phyloP scores from a whole-genome alignment of 345 rosid genomes.

The Reutealis trisperma region DNA sequence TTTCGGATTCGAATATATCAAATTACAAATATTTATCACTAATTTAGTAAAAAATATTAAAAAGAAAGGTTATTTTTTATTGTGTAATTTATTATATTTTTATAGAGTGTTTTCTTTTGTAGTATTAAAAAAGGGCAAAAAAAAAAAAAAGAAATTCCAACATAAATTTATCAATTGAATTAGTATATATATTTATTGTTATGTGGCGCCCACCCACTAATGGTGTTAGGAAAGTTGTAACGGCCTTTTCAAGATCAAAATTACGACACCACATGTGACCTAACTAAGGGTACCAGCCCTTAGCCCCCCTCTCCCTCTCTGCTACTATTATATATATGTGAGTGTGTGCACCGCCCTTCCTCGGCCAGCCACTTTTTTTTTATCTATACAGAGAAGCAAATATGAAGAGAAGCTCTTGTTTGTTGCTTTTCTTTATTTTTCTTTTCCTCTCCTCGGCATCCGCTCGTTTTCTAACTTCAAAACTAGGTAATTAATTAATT shows the following conservation, averaged over 20 bases:
- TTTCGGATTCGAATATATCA: too few relatives aligned
- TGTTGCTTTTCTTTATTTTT: slow-evolving; percentile 20
- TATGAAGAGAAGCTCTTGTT: slow-evolving; percentile 20
- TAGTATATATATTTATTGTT: too few relatives aligned
- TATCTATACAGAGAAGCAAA: too few relatives aligned
- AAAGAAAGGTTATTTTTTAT: too few relatives aligned
- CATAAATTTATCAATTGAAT: background rate
- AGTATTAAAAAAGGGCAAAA: too few relatives aligned
- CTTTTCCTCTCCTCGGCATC: slow-evolving; percentile 19
- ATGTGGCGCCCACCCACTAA: too few relatives aligned
- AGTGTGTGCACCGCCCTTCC: background rate
- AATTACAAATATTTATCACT: too few relatives aligned
- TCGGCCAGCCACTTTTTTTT: background rate
- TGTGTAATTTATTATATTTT: too few relatives aligned
- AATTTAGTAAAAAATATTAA: background rate
- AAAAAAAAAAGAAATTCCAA: background rate
- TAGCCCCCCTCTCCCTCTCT: background rate
- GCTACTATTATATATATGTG: too few relatives aligned
- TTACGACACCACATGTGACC: background rate
- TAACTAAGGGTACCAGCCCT: background rate
- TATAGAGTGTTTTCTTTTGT: too few relatives aligned
- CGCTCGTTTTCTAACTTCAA: slow-evolving; percentile 29
- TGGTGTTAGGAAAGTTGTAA: too few relatives aligned
- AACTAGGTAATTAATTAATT: slow-evolving; percentile 25
- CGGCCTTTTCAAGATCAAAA: too few relatives aligned